Conservation (phyloP, 2,329 filamentous ascomycete genomes). For the Coniella vitis region DNA sequence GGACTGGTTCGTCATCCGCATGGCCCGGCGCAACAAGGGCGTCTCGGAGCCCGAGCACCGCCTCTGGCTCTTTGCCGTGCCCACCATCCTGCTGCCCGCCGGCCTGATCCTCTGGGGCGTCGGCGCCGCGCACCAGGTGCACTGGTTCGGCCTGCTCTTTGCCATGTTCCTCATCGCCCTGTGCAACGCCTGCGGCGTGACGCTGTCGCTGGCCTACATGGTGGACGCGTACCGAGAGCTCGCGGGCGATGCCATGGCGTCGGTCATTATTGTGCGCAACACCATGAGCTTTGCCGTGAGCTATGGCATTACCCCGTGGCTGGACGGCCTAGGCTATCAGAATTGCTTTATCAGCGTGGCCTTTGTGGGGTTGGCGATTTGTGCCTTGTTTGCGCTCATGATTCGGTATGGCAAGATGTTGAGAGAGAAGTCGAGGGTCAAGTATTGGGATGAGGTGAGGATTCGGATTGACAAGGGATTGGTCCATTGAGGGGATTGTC, state of each 20-base stretch:
- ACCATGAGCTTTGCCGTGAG: slow-evolving; percentile 17
- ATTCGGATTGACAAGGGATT: slow-evolving; percentile 24
- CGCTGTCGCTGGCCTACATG: slow-evolving; percentile 37
- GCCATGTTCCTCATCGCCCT: slow-evolving; percentile 39
- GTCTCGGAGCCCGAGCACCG: slow-evolving; percentile 27
- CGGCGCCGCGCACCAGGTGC: slow-evolving; percentile 39
- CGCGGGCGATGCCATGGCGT: slow-evolving; percentile 41
- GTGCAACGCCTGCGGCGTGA: slow-evolving; percentile 36
- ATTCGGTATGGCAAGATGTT: slow-evolving; percentile 25
- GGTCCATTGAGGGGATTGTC: slow-evolving; percentile 20
- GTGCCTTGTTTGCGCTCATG: slow-evolving; percentile 25
- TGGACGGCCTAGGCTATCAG: slow-evolving; percentile 13
- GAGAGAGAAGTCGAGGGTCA: slow-evolving; percentile 22
- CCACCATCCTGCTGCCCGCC: slow-evolving; percentile 34
- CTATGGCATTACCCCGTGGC: slow-evolving; percentile 16
- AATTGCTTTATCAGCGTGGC: slow-evolving; percentile 21
- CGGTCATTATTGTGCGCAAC: slow-evolving; percentile 34
- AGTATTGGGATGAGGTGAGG: slow-evolving; percentile 25
- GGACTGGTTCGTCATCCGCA: slow-evolving; percentile 25
- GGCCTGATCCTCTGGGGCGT: slow-evolving; percentile 44
- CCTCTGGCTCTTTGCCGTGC: slow-evolving; percentile 26
- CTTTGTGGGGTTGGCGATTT: slow-evolving; percentile 25
- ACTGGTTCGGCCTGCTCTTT: slow-evolving; percentile 37
- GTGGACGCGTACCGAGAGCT: slow-evolving; percentile 43
- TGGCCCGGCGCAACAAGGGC: slow-evolving; percentile 25